A percentile compares a stretch with the other conserved stretches of the same genome.
These are phyloP conservation scores for Clarireedia monteithiana DNA, from an alignment of 2,329 filamentous ascomycete genomes.

Conservation along the genomic window DNA sequence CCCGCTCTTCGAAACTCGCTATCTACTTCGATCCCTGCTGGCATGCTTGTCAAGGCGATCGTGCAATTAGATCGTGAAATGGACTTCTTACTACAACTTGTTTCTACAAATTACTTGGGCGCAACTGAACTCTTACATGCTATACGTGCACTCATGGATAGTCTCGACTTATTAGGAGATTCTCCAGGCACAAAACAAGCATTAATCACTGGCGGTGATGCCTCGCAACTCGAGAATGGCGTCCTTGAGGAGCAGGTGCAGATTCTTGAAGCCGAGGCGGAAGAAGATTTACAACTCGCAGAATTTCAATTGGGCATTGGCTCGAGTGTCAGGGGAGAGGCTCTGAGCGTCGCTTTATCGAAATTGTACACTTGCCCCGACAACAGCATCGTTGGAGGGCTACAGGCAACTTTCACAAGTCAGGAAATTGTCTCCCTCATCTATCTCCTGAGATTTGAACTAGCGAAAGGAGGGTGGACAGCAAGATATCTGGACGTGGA, in stretches of 20 bases:
- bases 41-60: conserved; percentile 55
- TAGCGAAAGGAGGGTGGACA: conserved; percentile 70
- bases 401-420: conserved; percentile 56
- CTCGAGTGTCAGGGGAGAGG: conserved; percentile 52
- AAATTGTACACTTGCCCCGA: conserved; percentile 61
- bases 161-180: conserved; percentile 47
- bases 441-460: conserved; percentile 63
- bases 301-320: conserved; percentile 60
- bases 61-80: conserved; percentile 61
- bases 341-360: conserved; percentile 59
- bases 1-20: conserved; percentile 34
- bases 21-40: conserved; percentile 39
- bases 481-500: conserved; percentile 58
- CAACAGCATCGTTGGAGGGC: conserved; percentile 49
- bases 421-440: conserved; percentile 66
- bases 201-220: conserved; percentile 23
- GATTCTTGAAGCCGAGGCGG: conserved; percentile 50
- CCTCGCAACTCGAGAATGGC: conserved; percentile 6
- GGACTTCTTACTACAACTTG: conserved; percentile 56
- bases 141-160: conserved; percentile 60
- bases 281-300: conserved; percentile 59
- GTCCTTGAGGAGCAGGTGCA: conserved; percentile 34
- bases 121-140: conserved; percentile 59
- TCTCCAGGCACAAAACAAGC: conserved; percentile 17
- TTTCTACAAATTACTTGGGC: conserved; percentile 58